These are phyloP conservation scores for Acaromyces ingoldii DNA, from an alignment of 1,284 basidiomycete genomes.

Conservation along the genomic window DNA sequence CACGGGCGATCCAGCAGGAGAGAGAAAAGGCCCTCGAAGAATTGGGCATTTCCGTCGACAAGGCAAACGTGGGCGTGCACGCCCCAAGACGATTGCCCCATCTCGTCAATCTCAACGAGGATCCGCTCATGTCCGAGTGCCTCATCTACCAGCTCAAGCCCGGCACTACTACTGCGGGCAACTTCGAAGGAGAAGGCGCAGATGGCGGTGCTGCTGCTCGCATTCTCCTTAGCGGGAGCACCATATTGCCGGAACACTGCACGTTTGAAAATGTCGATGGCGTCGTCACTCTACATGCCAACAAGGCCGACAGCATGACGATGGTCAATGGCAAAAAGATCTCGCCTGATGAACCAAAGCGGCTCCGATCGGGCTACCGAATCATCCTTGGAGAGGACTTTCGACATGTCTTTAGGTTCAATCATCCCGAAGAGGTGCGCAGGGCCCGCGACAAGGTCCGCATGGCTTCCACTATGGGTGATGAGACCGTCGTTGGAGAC, in stretches of 20 bases:
- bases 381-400: slow-evolving; percentile 88
- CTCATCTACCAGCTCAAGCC: slow-evolving; percentile 77
- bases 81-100: slow-evolving; percentile 77
- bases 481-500: slow-evolving; percentile 13
- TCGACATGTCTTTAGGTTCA: slow-evolving; percentile 89
- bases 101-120: slow-evolving; percentile 48
- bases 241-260: slow-evolving; percentile 88
- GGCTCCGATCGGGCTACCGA: slow-evolving; percentile 80
- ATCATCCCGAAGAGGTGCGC: slow-evolving; percentile 53
- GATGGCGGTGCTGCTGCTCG: slow-evolving; percentile 8
- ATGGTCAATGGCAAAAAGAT: slow-evolving; percentile 73
- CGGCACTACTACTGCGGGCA: slow-evolving; percentile 66
- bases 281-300: slow-evolving; percentile 71
- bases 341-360: slow-evolving; percentile 28
- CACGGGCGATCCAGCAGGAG: slow-evolving; percentile 90
- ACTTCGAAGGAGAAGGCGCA: slow-evolving; percentile 13
- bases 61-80: slow-evolving; percentile 86
- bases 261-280: slow-evolving; percentile 79
- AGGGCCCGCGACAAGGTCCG: slow-evolving; percentile 37
- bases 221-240: slow-evolving; percentile 87
- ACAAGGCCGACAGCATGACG: slow-evolving; percentile 71
- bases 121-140: slow-evolving; percentile 55
- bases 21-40: slow-evolving; percentile 95
- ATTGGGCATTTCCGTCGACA: slow-evolving; percentile 93
- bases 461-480: slow-evolving; percentile 25